Base-by-base conservation (phyloP, 148 eudicot species). In the Rheum nobile region DNA sequence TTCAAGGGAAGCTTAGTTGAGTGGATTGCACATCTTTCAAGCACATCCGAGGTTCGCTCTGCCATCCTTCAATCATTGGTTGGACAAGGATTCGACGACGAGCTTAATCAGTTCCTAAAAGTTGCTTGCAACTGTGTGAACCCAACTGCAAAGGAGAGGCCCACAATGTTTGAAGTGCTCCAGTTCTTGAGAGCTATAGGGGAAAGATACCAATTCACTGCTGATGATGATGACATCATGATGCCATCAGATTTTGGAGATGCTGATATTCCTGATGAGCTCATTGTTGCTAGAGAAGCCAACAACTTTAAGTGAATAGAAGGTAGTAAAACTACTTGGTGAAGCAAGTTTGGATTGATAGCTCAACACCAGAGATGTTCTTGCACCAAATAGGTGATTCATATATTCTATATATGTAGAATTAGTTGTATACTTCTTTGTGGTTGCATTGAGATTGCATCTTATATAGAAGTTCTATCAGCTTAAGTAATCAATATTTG, bases 1-100 rank as follows among this genome's bases (percentile, higher is more conserved):
- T 85, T 85, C 72, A 85, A 83, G 78, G 88, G 88, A n/a, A 85
- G 55, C 74, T 80, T 85, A 44, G 88, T 79, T 34, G 88, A 83
- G 72, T 85, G 86, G 86, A 75, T 85, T 31, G 1, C 74, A 7
- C 70, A 41, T 6, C 54, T 82, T 73, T 81, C 79, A 2, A 26
- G 73, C 3, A 74, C 77, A 14, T 42, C 79, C 11, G 73, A 76
- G 37, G 76, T 75, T 19, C 81, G 71, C 17, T 75, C 80, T 4
- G 80, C 84, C 50, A 77, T 85, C n/a, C 80, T 80, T 42, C 79
- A 79, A 67, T 71, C 77, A 13, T 73, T 85, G 6, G 39, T 77
- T 29, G 81, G 61, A 8, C 65, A 75, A 29, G 86, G 86, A 26
- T 72, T 74, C 28, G 88, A 85, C 16, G 59, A 77, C 1, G 88